These are phyloP conservation scores for Fonsecaea monophora DNA, from an alignment of 2,329 filamentous ascomycete genomes.

Conservation along the genomic window DNA sequence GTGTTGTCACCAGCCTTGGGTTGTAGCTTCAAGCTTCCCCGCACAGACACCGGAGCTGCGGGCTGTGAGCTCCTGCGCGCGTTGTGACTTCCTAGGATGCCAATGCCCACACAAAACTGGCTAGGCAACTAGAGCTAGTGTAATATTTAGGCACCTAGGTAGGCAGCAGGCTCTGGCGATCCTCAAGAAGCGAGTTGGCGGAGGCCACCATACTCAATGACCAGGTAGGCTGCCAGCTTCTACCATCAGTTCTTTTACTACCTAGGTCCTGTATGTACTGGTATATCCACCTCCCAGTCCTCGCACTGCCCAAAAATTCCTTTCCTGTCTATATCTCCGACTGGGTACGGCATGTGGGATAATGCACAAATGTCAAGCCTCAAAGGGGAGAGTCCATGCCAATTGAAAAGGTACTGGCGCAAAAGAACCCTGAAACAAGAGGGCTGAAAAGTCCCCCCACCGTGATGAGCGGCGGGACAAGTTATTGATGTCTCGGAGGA, in stretches of 20 bases:
- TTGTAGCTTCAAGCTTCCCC: neutral
- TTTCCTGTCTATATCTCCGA: neutral
- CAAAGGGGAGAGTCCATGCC: slow-evolving; percentile 1
- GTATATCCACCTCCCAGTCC: too few relatives aligned
- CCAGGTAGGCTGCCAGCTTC: too few relatives aligned
- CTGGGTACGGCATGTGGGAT: neutral
- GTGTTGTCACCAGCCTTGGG: neutral
- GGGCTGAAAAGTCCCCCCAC: neutral
- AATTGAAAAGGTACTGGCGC: neutral
- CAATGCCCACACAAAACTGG: neutral
- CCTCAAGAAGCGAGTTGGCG: too few relatives aligned
- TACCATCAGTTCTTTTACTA: too few relatives aligned
- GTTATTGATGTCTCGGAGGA: slow-evolving; percentile 4
- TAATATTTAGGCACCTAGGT: too few relatives aligned
- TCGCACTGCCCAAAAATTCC: too few relatives aligned
- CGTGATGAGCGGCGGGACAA: neutral
- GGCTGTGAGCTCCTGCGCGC: neutral
- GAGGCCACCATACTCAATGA: too few relatives aligned
- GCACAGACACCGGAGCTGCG: neutral
- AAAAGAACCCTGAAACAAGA: slow-evolving; percentile 3
- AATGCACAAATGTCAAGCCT: neutral
- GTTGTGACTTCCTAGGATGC: too few relatives aligned
- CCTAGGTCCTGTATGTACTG: too few relatives aligned
- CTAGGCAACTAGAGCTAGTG: neutral
- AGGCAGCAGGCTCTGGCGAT: neutral